phyloP scores from a whole-genome alignment of 306 rosid genomes.

The Cucumis hystrix region DNA sequence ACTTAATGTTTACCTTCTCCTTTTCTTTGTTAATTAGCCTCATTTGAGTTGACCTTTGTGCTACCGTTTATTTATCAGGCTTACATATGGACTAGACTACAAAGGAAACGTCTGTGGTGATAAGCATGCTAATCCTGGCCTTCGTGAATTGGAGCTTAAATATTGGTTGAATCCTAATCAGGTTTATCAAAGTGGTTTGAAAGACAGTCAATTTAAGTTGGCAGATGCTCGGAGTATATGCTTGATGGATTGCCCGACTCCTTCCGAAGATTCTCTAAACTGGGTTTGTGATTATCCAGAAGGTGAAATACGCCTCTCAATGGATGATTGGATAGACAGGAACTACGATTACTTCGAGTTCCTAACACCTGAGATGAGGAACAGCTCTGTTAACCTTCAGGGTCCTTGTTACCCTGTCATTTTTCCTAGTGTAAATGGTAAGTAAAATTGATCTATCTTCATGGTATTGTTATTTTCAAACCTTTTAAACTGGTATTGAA shows the following conservation, averaged over 20 bases:
- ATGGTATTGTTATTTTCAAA: background rate
- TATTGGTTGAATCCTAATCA: conserved; percentile 94
- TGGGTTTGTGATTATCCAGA: conserved; percentile 99
- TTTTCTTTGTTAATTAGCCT: background rate
- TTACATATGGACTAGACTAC: conserved; percentile 88
- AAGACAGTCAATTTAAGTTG: conserved; percentile 50
- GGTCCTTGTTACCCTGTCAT: conserved; percentile 98
- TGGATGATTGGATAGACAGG: conserved; percentile 58
- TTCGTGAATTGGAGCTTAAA: conserved; percentile 57
- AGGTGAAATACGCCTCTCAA: conserved; percentile 60
- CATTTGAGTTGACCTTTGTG: background rate
- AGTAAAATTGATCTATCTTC: conserved; percentile 7
- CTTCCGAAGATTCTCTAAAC: conserved; percentile 63
- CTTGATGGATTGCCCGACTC: conserved; percentile 68
- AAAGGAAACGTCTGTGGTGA: conserved; percentile 93
- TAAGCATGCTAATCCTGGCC: conserved; percentile 64
- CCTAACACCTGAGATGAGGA: conserved; percentile 88
- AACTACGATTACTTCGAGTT: conserved; percentile 81
- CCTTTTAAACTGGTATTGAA: background rate
- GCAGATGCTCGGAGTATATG: conserved; percentile 74
- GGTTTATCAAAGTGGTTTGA: conserved; percentile 81
- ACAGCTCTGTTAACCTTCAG: conserved; percentile 86
- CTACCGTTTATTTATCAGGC: conserved; percentile 38
- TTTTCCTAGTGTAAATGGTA: conserved; percentile 93
- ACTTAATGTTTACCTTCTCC: background rate